Conservation (phyloP, 495 filamentous ascomycete genomes). For the Massariosphaeria phaeospora region DNA sequence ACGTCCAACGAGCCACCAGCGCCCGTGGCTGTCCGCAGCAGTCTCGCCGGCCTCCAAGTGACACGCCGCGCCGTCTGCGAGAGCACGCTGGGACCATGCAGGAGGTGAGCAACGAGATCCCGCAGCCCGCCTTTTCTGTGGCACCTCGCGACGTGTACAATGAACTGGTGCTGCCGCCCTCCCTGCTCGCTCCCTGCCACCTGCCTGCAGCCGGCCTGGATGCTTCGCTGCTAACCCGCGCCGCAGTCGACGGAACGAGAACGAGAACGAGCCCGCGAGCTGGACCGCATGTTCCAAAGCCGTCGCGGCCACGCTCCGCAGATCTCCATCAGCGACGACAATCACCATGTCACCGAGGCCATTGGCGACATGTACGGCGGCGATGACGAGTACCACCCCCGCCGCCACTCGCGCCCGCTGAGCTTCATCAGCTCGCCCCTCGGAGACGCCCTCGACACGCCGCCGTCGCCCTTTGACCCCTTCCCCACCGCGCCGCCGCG, state of each 20-base stretch:
- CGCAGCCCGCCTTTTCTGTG: too few relatives aligned
- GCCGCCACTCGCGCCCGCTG: conserved; percentile 53
- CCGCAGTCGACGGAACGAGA: conserved; percentile 38
- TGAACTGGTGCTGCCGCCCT: background rate
- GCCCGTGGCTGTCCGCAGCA: background rate
- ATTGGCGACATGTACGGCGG: conserved; percentile 95
- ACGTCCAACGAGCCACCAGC: conserved; percentile 6
- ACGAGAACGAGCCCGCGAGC: conserved; percentile 39
- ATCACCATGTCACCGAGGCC: conserved; percentile 95
- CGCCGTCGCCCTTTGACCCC: conserved; percentile 21
- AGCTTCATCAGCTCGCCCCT: conserved; percentile 60
- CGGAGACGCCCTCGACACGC: conserved; percentile 35
- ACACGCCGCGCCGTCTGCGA: too few relatives aligned
- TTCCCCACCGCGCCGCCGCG: conserved; percentile 23
- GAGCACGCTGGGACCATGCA: too few relatives aligned
- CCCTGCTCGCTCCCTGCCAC: background rate
- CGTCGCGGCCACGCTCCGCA: conserved; percentile 60
- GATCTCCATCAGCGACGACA: conserved; percentile 71
- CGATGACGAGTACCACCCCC: conserved; percentile 53
- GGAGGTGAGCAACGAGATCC: too few relatives aligned
- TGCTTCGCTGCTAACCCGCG: conserved; percentile 17
- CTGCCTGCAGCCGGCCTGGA: background rate
- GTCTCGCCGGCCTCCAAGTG: too few relatives aligned
- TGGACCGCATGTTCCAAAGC: conserved; percentile 38
- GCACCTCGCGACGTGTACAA: too few relatives aligned